Evolutionary conservation across 257 asterid genomes (phyloP), one percentile per base, ranked within the genome.

Genomic region (Jacaranda copaia): DNA sequence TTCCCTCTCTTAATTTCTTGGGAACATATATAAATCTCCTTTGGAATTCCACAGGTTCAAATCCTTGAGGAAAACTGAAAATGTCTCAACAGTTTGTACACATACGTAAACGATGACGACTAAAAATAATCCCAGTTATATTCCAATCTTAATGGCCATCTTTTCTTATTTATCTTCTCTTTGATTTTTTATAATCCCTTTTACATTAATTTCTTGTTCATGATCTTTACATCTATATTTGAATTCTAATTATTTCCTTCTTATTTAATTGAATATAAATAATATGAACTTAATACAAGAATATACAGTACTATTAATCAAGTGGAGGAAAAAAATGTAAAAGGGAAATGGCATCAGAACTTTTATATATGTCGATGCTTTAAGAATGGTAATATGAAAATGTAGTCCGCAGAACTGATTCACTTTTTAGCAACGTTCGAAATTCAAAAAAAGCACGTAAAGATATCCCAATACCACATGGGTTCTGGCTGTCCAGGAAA

Each of bases 351-450:
- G 67, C 65, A 70, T 14, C 39, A 32, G 62, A 62, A 53, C 32
- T 63, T 58, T 68, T 40, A 68, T 49, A 43, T 56, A 55, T 25
- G 59, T 13, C 19, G 25, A 32, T 51, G 83, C 66, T 60, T 66
- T 49, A 62, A 20, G 74, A 69, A 62, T 70, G 42, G 20, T 5
- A 68, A 32, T 43, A 35, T 76, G 35, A 57, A 19, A 16, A 19
- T 52, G 45, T 53, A 48, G 14, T 48, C 53, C 14, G 73, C 39
- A 8, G 43, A 55, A 19, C 3, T 0, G 68, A 53, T 43, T 35
- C 82, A 53, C 77, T 68, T 76, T 48, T 69, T 74, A 53, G 73
- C 72, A 73, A 78, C 83, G 83, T 75, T 82, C 78, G 63, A 69
- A 70, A 62, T 82, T 77, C 39, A 48, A 46, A 73, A 63, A 20